A percentile compares a stretch with the other conserved stretches of the same genome.
These are phyloP conservation scores for Chalara sp. DNA, from an alignment of 2,329 filamentous ascomycete species.

Conservation along the genomic window DNA sequence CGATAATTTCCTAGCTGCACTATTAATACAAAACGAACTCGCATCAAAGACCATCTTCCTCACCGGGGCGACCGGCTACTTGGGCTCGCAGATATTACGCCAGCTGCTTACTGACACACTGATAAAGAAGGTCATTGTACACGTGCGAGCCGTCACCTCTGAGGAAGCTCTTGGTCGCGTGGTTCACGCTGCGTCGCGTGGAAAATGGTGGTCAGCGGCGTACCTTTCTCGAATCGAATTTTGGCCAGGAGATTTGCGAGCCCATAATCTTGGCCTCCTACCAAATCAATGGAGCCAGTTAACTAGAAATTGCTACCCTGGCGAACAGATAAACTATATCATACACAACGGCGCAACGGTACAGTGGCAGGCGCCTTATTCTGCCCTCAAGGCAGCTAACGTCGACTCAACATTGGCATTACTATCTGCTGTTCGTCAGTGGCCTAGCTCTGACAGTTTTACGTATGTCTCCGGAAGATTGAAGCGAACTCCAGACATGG, in stretches of 20 bases:
- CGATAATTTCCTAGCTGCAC: no score
- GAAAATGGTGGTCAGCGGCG: constrained; percentile 17
- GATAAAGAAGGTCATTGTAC: constrained; percentile 15
- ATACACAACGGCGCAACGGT: constrained; percentile 76
- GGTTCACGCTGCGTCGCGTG: constrained; percentile 7
- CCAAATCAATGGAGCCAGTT: constrained; percentile 58
- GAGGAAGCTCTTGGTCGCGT: constrained; percentile 10
- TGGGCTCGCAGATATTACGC: constrained; percentile 32
- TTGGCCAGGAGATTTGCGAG: constrained; percentile 60
- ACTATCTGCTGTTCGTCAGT: constrained; percentile 9
- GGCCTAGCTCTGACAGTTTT: constrained; percentile 10
- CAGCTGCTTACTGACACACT: constrained; percentile 9
- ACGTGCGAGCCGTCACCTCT: constrained; percentile 11
- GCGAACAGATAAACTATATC: constrained; percentile 54
- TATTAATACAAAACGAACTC: no score
- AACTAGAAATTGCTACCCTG: constrained; percentile 29
- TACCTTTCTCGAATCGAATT: constrained; percentile 11
- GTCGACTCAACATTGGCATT: constrained; percentile 47
- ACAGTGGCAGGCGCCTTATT: constrained; percentile 74
- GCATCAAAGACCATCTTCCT: constrained; percentile 18
- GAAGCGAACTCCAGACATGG: background rate
- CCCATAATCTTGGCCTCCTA: constrained; percentile 63
- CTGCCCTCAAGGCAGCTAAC: constrained; percentile 62
- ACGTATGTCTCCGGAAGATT: constrained; percentile 25
- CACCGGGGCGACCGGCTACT: constrained; percentile 35